Base-by-base conservation (phyloP, 805 yeast genomes). In the Grigorovia yakushimaensis region DNA sequence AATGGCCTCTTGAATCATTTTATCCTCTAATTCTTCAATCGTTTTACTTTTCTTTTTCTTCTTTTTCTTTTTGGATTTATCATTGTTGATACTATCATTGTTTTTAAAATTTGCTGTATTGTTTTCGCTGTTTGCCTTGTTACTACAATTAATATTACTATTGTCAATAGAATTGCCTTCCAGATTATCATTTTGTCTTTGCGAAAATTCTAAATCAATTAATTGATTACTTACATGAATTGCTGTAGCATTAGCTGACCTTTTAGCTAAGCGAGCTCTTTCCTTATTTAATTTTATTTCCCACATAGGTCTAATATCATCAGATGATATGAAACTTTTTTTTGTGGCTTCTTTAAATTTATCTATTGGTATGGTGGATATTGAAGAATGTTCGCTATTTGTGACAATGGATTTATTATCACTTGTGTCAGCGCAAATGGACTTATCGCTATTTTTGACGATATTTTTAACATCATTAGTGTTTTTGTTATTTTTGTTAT, bases 181-280 rank as follows among this genome's bases (percentile, higher is more conserved):
- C n/a, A n/a, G n/a, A n/a, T n/a, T n/a, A n/a, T n/a, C 35, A 21
- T 35, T 44, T 22, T 42, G 45, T 23, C 39, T 22, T 24, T 33
- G 42, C 1, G 39, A 22, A 41, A 59, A 58, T 2, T 53, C 55
- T 1, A 60, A 60, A 30, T 66, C 70, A 15, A 82, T 70, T 30
- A 88, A 61, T 56, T 87, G 74, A 48, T 88, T 88, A 11, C 94
- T 80, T 2, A 95, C 89, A 65, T 91, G 98, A 38, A 91, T 77
- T 0, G 96, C 96, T 33, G 87, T 86, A 0, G 98, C 98, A 13
- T 95, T 87, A 0, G 97, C 97, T 0, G 96, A 82, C 57, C 88
- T 76, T 49, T 95, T 76, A 0, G 95, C 96, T 35, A 88, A 68
- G 53, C 81, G 81, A 49, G 81, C 74, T 45, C 89, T 76, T 4